Evolutionary conservation across 352 stramenopile genomes (phyloP), one percentile per base, ranked within the genome.

Genomic region (Pythium coloratum): DNA sequence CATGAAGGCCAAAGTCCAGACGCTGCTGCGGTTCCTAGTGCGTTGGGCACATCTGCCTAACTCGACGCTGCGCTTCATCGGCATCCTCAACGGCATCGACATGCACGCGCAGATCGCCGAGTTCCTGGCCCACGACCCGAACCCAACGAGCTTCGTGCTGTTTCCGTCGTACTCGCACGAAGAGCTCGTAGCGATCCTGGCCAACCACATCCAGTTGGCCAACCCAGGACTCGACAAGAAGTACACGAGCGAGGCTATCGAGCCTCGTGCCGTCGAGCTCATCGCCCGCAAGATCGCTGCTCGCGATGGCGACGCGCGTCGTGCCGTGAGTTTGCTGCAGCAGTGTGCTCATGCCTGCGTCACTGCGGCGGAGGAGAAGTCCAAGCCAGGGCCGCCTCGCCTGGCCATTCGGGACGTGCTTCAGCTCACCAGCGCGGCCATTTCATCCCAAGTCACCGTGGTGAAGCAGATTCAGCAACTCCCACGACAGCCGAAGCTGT

Each of bases 71-170:
- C 78, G 77, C 59, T 86, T 92, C 47, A 47, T 92, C 53, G 80
- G 79, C 14, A 86, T 92, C 58, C 84, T 92, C 75, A 92, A 92
- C 53, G 83, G 83, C 34, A 65, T 90, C 55, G 84, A 92, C 65
- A 89, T 92, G 84, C 86, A 89, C 62, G 55, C 82, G 16, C 78
- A 80, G 36, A 76, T 91, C 33, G 65, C 62, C 10, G 53, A 50
- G 14, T 75, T 78, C 55, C 65, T 78, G 30, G 59, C 79, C 0
- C 68, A 75, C 20, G 58, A 73, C 6, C 42, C 82, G 10, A 30
- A 67, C 18, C 57, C 54, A 24, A 63, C 61, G 24, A 55, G 34
- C 24, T 70, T 90, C 2, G 70, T 89, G 24, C 60, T 90, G 20
- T 90, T 89, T 54, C 75, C 73, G n/a, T 80, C 81, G 16, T 92